These are phyloP conservation scores for Tolypocladium nubicola DNA, from an alignment of 2,329 filamentous ascomycete species.

Conservation along the genomic window DNA sequence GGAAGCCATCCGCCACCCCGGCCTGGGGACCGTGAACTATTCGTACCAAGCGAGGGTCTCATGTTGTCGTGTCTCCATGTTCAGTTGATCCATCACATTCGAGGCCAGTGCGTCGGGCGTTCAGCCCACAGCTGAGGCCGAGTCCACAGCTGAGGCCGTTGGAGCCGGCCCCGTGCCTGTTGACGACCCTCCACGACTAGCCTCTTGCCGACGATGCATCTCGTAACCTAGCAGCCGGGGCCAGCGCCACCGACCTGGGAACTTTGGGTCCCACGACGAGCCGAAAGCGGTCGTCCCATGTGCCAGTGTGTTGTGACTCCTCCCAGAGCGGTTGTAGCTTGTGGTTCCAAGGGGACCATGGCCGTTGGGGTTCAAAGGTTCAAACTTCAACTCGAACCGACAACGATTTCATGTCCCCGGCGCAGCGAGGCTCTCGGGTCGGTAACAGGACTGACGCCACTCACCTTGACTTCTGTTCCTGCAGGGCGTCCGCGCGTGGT, in stretches of 20 bases:
- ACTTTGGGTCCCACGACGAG: neutral
- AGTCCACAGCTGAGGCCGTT: neutral
- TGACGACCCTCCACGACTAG: too few relatives aligned
- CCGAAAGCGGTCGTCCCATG: too few relatives aligned
- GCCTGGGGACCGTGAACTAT: too few relatives aligned
- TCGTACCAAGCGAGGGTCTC: too few relatives aligned
- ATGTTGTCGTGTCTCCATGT: neutral
- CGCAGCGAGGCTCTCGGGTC: neutral
- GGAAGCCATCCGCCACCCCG: too few relatives aligned
- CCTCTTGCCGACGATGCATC: too few relatives aligned
- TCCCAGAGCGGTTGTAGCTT: neutral
- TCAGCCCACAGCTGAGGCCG: neutral
- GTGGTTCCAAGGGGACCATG: neutral
- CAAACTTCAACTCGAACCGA: neutral
- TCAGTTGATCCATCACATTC: neutral
- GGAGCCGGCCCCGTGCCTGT: neutral
- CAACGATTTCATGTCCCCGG: neutral
- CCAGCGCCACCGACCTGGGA: neutral
- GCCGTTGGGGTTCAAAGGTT: neutral
- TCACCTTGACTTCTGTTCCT: neutral
- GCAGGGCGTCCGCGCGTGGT: neutral
- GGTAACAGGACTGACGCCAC: neutral
- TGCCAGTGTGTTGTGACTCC: too few relatives aligned
- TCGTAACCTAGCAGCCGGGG: too few relatives aligned
- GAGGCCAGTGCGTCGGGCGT: too few relatives aligned